phyloP scores from a whole-genome alignment of 78 protist species.

The Dictyostelium purpureum region DNA sequence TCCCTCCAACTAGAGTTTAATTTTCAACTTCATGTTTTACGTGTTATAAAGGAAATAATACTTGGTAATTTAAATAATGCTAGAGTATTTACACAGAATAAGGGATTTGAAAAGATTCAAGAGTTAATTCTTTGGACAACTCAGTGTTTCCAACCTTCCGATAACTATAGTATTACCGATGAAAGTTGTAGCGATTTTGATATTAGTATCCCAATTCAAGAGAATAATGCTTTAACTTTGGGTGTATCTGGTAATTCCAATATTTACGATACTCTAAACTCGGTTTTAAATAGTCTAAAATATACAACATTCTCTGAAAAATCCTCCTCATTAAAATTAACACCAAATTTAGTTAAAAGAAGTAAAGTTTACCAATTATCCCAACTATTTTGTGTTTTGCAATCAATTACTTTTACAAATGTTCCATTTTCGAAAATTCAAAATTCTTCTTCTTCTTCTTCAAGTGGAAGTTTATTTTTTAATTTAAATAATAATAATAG shows the following conservation, averaged over 20 bases:
- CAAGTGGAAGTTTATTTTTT: neutral
- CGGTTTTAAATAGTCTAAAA: conserved; percentile 37
- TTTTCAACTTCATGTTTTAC: conserved; percentile 38
- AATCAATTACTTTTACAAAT: conserved; percentile 14
- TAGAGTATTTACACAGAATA: neutral
- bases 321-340: conserved; percentile 2
- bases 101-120: conserved; percentile 40
- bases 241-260: neutral
- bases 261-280: conserved; percentile 38
- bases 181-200: conserved; percentile 10
- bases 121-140: conserved; percentile 45
- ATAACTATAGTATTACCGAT: neutral
- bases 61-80: conserved; percentile 24
- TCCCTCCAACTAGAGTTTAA: conserved; percentile 30
- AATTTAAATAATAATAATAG: neutral
- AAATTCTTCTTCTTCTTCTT: neutral
- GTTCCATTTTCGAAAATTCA: conserved; percentile 21
- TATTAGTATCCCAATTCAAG: neutral
- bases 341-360: conserved; percentile 14
- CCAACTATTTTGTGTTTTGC: conserved; percentile 22
- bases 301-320: conserved; percentile 56
- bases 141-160: conserved; percentile 20
- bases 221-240: neutral
- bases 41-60: conserved; percentile 45
- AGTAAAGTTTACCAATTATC: conserved; percentile 16